phyloP scores from a whole-genome alignment of 805 yeast species.

The Candida andamanensis region DNA sequence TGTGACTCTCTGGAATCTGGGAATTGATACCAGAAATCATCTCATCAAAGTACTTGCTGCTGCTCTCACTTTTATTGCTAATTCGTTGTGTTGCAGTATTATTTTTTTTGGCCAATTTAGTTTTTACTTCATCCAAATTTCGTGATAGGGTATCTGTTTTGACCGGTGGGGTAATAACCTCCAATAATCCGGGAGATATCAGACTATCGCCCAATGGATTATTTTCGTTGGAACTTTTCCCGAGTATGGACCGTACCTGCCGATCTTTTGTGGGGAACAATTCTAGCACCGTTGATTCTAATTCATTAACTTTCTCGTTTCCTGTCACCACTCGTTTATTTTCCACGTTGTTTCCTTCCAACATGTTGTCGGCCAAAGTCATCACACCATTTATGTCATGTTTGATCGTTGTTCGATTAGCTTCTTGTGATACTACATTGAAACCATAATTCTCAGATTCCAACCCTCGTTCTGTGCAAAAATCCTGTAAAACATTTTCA shows the following conservation, averaged over 20 bases:
- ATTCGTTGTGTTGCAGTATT: background rate
- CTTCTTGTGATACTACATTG: slow-evolving; percentile 13
- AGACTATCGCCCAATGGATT: slow-evolving; percentile 7
- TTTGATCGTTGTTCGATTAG: background rate
- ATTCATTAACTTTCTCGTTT: slow-evolving; percentile 6
- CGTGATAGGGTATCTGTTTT: background rate
- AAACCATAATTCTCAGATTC: slow-evolving; percentile 23
- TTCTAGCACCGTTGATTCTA: slow-evolving; percentile 8
- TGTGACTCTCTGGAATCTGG: slow-evolving; percentile 30
- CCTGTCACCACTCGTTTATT: slow-evolving; percentile 4
- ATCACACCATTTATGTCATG: background rate
- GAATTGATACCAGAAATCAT: slow-evolving; percentile 24
- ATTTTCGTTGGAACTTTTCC: slow-evolving; percentile 3
- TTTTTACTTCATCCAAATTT: background rate
- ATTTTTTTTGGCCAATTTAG: background rate
- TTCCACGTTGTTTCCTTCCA: background rate
- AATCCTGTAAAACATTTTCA: slow-evolving; percentile 19
- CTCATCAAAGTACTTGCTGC: slow-evolving; percentile 27
- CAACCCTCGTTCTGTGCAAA: slow-evolving; percentile 26
- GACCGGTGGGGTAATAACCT: slow-evolving; percentile 7
- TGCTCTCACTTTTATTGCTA: background rate
- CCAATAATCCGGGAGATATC: slow-evolving; percentile 7
- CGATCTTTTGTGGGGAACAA: slow-evolving; percentile 6
- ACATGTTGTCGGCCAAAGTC: slow-evolving; percentile 2
- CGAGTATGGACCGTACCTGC: slow-evolving; percentile 4